Conservation (phyloP, 768 basidiomycete genomes). For the Lanmaoa pseudosensibilis region DNA sequence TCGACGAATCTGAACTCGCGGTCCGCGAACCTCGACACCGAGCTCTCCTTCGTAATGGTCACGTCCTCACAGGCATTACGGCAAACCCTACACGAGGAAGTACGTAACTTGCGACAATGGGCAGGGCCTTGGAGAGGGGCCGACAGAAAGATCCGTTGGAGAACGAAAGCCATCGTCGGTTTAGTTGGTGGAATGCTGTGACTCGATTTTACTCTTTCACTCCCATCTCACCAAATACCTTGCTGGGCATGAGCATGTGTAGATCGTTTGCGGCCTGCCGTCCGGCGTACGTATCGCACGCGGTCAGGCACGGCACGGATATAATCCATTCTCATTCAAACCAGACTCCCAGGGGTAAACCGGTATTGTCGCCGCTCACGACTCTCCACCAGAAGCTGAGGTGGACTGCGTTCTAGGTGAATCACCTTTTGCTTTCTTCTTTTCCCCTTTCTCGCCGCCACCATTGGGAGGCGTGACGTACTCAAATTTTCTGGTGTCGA, state of each 20-base stretch:
- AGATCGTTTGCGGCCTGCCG: too few species aligned
- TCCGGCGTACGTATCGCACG: background rate
- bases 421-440: conserved; percentile 8
- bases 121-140: conserved; percentile 59
- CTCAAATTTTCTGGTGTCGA: conserved; percentile 80
- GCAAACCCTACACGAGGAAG: conserved; percentile 51
- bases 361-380: conserved; percentile 3
- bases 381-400: background rate
- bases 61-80: conserved; percentile 58
- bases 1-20: conserved; percentile 94
- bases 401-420: background rate
- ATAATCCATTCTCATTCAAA: too few species aligned
- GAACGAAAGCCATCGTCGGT: conserved; percentile 62
- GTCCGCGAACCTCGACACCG: conserved; percentile 87
- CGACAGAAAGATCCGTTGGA: conserved; percentile 55
- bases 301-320: background rate
- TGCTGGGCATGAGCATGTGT: background rate
- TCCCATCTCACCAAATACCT: conserved; percentile 10
- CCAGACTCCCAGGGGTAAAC: too few species aligned
- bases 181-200: conserved; percentile 72
- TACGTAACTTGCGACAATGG: conserved; percentile 50
- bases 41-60: conserved; percentile 83
- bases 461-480: conserved; percentile 41
- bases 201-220: conserved; percentile 8
- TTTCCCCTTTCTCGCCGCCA: conserved; percentile 8